These are phyloP conservation scores for Cordyceps tenuipes DNA, from an alignment of 2,329 filamentous ascomycete genomes.

Conservation along the genomic window DNA sequence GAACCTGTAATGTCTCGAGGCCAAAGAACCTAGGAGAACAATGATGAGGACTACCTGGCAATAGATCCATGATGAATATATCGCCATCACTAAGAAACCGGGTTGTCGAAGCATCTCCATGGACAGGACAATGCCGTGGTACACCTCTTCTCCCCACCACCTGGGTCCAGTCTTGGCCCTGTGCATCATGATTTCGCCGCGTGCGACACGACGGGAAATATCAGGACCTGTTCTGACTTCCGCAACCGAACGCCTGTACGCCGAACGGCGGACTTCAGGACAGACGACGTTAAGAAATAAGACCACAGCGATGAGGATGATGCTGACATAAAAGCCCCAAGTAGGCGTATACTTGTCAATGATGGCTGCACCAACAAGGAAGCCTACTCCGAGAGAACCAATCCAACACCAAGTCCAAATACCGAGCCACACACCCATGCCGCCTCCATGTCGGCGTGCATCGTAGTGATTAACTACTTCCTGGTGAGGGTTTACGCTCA, in stretches of 20 bases:
- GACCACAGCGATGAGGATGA: constrained; percentile 56
- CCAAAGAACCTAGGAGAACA: constrained; percentile 61
- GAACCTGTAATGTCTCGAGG: constrained; percentile 59
- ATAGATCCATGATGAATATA: constrained; percentile 75
- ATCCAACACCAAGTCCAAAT: constrained; percentile 73
- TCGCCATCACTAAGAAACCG: constrained; percentile 61
- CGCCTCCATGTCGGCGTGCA: constrained; percentile 65
- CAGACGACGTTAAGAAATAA: constrained; percentile 62
- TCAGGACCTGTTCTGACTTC: constrained; percentile 49
- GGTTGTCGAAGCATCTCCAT: constrained; percentile 65
- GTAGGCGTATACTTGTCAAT: constrained; percentile 56
- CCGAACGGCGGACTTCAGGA: constrained; percentile 63
- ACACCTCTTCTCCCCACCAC: constrained; percentile 71
- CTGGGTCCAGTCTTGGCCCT: constrained; percentile 61
- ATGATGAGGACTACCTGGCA: constrained; percentile 67
- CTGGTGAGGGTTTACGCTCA: constrained; percentile 64
- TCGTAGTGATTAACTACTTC: constrained; percentile 61
- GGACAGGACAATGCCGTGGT: constrained; percentile 59
- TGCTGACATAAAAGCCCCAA: constrained; percentile 70
- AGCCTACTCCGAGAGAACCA: constrained; percentile 63
- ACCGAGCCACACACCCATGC: constrained; percentile 72
- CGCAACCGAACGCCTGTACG: constrained; percentile 58
- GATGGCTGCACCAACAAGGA: constrained; percentile 61
- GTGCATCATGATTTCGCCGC: constrained; percentile 71
- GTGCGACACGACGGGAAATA: constrained; percentile 51